Evolutionary conservation across 1,139 yeast species (phyloP), one percentile per base, ranked within the genome.

Genomic region (Candida tropicalis): DNA sequence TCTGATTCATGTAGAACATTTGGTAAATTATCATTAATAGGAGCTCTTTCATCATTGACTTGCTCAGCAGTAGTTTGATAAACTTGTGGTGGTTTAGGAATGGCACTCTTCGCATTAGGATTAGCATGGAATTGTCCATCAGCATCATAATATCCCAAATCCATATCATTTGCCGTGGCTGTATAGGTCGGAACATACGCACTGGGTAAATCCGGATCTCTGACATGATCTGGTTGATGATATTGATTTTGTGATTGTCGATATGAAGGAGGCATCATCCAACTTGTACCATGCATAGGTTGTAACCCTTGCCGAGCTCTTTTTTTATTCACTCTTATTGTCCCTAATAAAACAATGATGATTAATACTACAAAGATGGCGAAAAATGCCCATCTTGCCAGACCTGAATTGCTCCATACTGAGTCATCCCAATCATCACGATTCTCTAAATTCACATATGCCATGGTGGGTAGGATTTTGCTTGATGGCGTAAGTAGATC

Each of bases 191-290:
- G 95, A 0, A 84, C 87, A 48, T 72, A 70, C 7, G 71, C 64
- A 34, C 62, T 57, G 1, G 69, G 70, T 45, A 62, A 56, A 17
- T 63, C 75, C 0, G 65, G 66, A 38, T 73, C 68, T 29, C 70
- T 56, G 10, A 51, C 39, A 29, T 55, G 52, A 23, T 61, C 58
- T 0, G 75, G 73, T 43, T 69, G 75, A 39, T 73, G 72, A 53
- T 83, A 80, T 45, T 81, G 84, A 44, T 70, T 72, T 55, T 87
- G 89, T 3, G 93, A 79, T 56, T 85, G 93, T 47, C 75, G 65
- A 59, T 90, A 89, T n/a, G 86, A 74, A 0, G 97, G 96, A 3
- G 97, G 97, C 0, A 95, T 84, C 75, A 90, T 78, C 95, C 97
- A 90, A 8, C 88, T 80, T 1, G 97, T 89, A 7, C 95, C 95